Conservation (phyloP, 108 stramenopile species). For the Hondaea fermentalgiana region DNA sequence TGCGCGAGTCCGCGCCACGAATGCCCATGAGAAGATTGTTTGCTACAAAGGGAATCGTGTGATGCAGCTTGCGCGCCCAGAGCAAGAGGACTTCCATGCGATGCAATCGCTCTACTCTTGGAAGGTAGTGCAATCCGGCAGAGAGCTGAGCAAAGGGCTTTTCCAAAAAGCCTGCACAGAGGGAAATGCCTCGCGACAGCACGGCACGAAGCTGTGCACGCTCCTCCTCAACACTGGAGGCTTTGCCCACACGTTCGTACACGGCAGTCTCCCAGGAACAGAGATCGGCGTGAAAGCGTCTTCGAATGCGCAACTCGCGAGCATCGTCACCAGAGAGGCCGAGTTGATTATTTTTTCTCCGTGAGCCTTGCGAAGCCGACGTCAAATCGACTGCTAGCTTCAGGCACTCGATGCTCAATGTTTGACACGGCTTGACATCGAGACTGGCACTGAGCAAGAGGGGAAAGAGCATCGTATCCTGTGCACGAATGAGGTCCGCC, state of each 20-base stretch:
- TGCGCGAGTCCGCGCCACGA: not conserved
- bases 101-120: not conserved
- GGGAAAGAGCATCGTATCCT: not conserved
- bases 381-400: not conserved
- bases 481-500: not conserved
- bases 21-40: conserved; percentile 1
- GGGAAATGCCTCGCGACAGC: not conserved
- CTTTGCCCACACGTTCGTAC: not conserved
- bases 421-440: not conserved
- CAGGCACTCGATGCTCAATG: not conserved
- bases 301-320: not conserved
- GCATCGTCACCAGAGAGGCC: not conserved
- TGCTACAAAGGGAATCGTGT: not conserved
- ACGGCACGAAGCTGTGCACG: not conserved
- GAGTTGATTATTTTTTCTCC: not conserved
- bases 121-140: not conserved
- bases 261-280: not conserved
- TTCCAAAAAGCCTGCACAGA: not conserved
- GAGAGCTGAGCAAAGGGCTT: not conserved
- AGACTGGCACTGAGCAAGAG: not conserved
- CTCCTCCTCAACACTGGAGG: not conserved
- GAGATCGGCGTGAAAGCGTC: not conserved
- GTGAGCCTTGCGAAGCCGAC: not conserved
- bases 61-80: not conserved
- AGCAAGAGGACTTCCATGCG: not conserved